phyloP scores from a whole-genome alignment of 2,329 filamentous ascomycete genomes.

The Bipolaris gigantea region DNA sequence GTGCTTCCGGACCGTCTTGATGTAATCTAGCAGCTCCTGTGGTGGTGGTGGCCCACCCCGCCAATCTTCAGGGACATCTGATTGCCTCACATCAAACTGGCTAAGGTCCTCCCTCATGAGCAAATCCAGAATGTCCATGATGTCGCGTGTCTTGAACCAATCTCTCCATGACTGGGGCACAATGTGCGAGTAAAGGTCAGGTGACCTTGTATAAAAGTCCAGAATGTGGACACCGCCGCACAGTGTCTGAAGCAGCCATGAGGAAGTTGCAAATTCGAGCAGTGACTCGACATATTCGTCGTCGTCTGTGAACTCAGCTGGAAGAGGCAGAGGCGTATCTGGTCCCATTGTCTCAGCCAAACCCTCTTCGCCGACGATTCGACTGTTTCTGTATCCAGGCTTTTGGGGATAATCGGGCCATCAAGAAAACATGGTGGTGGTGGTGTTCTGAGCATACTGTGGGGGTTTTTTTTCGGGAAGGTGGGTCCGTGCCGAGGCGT shows the following conservation, averaged over 20 bases:
- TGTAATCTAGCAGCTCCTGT: slow-evolving; percentile 68
- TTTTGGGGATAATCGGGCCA: slow-evolving; percentile 3
- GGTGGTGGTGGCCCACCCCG: slow-evolving; percentile 52
- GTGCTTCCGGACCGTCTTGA: slow-evolving; percentile 69
- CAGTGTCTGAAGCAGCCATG: slow-evolving; percentile 79
- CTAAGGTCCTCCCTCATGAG: slow-evolving; percentile 76
- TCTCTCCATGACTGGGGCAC: slow-evolving; percentile 78
- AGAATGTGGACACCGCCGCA: slow-evolving; percentile 96
- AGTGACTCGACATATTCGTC: slow-evolving; percentile 81
- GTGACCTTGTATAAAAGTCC: slow-evolving; percentile 88
- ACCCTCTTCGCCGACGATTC: slow-evolving; percentile 2
- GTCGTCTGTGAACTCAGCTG: slow-evolving; percentile 67
- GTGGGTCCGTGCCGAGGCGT: slow-evolving; percentile 19
- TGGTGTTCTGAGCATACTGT: slow-evolving; percentile 17
- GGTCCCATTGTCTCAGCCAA: slow-evolving; percentile 49
- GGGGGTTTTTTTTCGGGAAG: slow-evolving; percentile 21
- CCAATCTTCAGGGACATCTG: slow-evolving; percentile 37
- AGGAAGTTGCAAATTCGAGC: slow-evolving; percentile 72
- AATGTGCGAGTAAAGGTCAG: slow-evolving; percentile 77
- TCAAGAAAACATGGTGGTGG: slow-evolving; percentile 8
- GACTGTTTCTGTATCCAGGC: background rate
- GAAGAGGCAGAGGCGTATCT: slow-evolving; percentile 65
- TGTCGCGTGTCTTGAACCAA: slow-evolving; percentile 71
- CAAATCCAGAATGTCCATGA: slow-evolving; percentile 77
- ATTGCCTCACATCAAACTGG: slow-evolving; percentile 25